Base-by-base conservation (phyloP, 495 filamentous ascomycete genomes). In the Neurospora tetraspora region DNA sequence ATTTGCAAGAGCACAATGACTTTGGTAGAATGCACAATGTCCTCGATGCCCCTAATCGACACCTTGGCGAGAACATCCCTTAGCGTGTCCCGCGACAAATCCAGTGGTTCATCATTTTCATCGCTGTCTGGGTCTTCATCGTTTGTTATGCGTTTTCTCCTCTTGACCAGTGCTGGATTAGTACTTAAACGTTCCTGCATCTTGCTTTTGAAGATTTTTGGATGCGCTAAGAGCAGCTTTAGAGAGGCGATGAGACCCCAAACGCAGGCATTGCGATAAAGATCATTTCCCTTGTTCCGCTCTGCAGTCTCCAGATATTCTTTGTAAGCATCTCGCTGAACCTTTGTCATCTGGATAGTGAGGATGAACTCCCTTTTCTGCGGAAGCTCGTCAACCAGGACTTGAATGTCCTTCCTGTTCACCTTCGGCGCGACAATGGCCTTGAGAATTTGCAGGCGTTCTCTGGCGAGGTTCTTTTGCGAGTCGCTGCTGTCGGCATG, bases 291-390 rank as follows among this genome's bases (percentile, higher is more conserved):
- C 53, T 61, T 61, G 12, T 61, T 31, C 14, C 53, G 53, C 12
- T 31, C 5, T 11, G 53, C 53, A 16, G 27, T 69, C 2, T 78
- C 70, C 12, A 92, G 82, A 79, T 89, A 94, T 1, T 80, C 73
- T 70, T 86, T 80, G 79, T 97, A 97, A 0, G 88, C 84, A 6
- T 83, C 71, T 39, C 77, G 79, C 78, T 98, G 94, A 1, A 91
- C n/a, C 1, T 81, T 72, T 0, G 92, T 94, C 39, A 96, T 77
- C 6, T 91, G 86, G 9, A 97, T 84, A 0, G 83, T 89, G 47
- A 98, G 85, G 42, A 96, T 84, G 77, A 96, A 97, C 76, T 98
- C 94, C 16, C 85, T 86, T 75, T 97, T 98, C 0, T 81, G 76
- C 2, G 91, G 91, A 11, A 97, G 83, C 42, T 89, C 86, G 11